These are phyloP conservation scores for Discostella stelligera DNA, from an alignment of 352 stramenopile species.

Conservation along the genomic window DNA sequence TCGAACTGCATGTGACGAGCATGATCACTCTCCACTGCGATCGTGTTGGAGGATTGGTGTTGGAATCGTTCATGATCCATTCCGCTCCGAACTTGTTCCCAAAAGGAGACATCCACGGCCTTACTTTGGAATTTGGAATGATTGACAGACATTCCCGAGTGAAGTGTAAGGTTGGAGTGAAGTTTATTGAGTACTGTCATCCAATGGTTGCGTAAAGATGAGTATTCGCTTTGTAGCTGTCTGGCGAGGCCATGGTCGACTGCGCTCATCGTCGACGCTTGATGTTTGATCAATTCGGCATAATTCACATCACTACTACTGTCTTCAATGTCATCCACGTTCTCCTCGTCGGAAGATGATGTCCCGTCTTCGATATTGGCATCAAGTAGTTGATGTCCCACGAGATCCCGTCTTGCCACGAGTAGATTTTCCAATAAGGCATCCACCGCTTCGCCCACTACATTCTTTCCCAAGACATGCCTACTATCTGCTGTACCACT, in stretches of 20 bases:
- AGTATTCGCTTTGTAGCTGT: conserved; percentile 62
- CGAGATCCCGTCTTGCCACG: conserved; percentile 47
- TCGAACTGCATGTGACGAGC: conserved; percentile 49
- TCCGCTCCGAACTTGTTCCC: conserved; percentile 65
- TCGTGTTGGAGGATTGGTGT: not conserved
- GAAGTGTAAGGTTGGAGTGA: conserved; percentile 64
- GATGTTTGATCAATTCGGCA: not conserved
- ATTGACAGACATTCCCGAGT: conserved; percentile 44
- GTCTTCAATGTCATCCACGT: conserved; percentile 4
- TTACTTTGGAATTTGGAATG: conserved; percentile 58
- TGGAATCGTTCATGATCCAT: conserved; percentile 60
- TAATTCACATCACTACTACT: conserved; percentile 24
- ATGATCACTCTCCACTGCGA: not conserved
- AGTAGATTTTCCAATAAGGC: conserved; percentile 60
- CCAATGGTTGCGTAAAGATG: conserved; percentile 54
- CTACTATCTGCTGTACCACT: too few relatives aligned
- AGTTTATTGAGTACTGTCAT: conserved; percentile 65
- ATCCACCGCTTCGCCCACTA: conserved; percentile 44
- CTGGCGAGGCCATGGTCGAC: conserved; percentile 26
- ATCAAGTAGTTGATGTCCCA: conserved; percentile 28
- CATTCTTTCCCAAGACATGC: too few relatives aligned
- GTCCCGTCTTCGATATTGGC: not conserved
- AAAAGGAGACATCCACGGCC: conserved; percentile 73
- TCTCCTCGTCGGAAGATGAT: not conserved
- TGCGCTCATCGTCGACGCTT: not conserved